Base-by-base conservation (phyloP, 371 early-diverging fungal genomes). In the Syncephalastrum sp. region DNA sequence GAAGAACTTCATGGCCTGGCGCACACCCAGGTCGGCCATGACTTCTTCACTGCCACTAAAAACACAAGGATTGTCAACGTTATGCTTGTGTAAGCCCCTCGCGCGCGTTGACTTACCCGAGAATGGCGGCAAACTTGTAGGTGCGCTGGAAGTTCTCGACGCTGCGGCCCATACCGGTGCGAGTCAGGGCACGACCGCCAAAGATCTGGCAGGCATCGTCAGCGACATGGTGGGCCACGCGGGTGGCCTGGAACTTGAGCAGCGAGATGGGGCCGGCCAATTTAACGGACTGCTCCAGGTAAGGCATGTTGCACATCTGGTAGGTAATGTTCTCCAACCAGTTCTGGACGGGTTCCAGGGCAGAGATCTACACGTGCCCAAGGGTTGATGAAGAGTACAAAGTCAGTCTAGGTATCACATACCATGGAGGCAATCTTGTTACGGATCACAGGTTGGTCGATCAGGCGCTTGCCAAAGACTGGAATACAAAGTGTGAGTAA, bases 31-130 rank as follows among this genome's bases (percentile, higher is more conserved):
- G 55, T 79, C 79, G 27, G 72, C 70, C 79, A 79, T 75, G 55
- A 77, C 72, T 61, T 77, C 78, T 67, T 94, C 95, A 23, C 88
- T 87, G 14, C 95, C 95, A 59, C 94, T 93, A 41, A 92, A 89
- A 57, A 92, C 92, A 42, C n/a, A 41, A 10, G 8, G 2, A 33
- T 33, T 10, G 38, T 33, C 38, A 33, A 27, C 27, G 27, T 5
- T 27, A 21, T 21, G 29, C 29, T 29, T 3, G 6, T 33, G 38
- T 33, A 33, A 2, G 8, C 8, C 10, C 8, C 27, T 33, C 8
- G 38, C 8, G 10, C 2, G 21, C 2, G 38, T 33, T 12, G 38
- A 33, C 38, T 33, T 33, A 29, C 25, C 25, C 33, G 21, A 53
- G 21, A 45, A 24, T 59, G 46, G 58, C 67, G 46, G 63, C 75